Conservation (phyloP, 768 basidiomycete species). For the Lactifluus volemus region DNA sequence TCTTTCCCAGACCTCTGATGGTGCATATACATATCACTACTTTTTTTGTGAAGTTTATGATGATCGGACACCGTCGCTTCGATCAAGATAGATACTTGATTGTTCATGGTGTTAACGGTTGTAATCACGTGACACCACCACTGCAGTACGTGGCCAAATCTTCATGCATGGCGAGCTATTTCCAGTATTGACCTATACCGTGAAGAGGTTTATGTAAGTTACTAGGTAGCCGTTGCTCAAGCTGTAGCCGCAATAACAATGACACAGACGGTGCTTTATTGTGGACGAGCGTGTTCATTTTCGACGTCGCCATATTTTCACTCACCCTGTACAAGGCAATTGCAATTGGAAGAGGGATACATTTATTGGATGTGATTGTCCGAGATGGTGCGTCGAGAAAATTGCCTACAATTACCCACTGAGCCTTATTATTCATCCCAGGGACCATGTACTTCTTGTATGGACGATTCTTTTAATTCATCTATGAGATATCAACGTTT, state of each 20-base stretch:
- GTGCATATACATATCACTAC: background rate
- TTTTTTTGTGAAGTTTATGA: background rate
- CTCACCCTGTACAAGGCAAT: conserved; percentile 11
- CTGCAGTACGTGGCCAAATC: background rate
- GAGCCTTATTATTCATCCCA: background rate
- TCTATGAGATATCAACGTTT: background rate
- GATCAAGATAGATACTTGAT: background rate
- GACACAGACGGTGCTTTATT: background rate
- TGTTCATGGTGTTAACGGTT: background rate
- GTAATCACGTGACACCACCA: background rate
- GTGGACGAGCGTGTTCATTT: conserved; percentile 5
- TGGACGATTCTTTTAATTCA: background rate
- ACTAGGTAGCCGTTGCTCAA: background rate
- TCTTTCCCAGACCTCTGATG: background rate
- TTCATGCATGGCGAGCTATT: background rate
- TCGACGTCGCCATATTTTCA: conserved; percentile 1
- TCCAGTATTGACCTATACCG: background rate
- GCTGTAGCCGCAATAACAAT: background rate
- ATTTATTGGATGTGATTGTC: conserved; percentile 8
- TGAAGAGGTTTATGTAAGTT: conserved; percentile 1
- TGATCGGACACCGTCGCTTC: background rate
- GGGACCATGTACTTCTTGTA: conserved; percentile 15
- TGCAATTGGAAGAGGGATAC: background rate
- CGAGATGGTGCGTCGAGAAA: conserved; percentile 4
- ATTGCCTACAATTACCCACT: background rate